Evolutionary conservation across 495 filamentous ascomycete genomes (phyloP), one percentile per base, ranked within the genome.

Genomic region (Neurospora sp.): DNA sequence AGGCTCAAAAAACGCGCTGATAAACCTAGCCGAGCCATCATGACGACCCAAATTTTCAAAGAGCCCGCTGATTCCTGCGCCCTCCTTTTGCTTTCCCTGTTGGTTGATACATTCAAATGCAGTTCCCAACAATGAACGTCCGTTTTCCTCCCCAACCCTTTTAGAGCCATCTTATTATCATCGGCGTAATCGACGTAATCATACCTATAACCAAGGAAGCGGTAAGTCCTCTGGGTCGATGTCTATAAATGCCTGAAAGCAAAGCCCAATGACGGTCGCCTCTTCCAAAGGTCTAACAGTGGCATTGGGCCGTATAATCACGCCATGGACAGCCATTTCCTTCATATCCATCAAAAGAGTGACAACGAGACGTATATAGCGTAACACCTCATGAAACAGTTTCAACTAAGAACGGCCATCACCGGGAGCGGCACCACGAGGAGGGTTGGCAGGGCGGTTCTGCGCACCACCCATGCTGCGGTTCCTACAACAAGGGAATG

Each of bases 401-500:
- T 31, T 31, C 31, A 31, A 73, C 23, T 76, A 76, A 27, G 75
- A 80, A 71, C 79, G 78, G 54, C 69, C 74, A 44, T 78, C 74
- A 71, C 75, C 75, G 14, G 71, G 59, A 44, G 75, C 40, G 72
- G 75, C 78, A 73, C 54, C 76, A 8, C 79, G 78, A 39, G 81
- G 76, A 69, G 75, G 69, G 54, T 44, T 37, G 39, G 37, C 74
- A 54, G 62, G 75, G 20, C 75, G 73, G 37, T 27, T 70, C 27
- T 48, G 72, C 59, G 73, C 72, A 31, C 76, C 72, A 39, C 73
- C 73, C 74, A 77, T 74, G 44, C 79, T 78, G 48, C 79, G 79
- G 74, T 82, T 79, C 79, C 82, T 80, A 70, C 20, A 18, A 8
- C 8, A 73, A 75, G 76, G 79, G 31, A 66, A 66, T 66, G 9